These are phyloP conservation scores for Candida xyloterini DNA, from an alignment of 805 yeast species.

Conservation along the genomic window DNA sequence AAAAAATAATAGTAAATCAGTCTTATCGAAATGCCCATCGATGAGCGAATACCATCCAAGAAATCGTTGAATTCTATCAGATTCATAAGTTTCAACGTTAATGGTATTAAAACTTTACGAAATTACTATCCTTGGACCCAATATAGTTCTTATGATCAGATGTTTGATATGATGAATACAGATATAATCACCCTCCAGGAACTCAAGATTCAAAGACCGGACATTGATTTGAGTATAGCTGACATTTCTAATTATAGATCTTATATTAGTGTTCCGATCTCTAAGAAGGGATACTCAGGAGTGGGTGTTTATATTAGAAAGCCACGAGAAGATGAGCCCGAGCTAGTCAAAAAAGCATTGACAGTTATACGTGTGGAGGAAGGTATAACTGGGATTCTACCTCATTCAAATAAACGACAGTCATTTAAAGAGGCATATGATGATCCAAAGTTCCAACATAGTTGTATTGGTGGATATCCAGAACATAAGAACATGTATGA, in stretches of 20 bases:
- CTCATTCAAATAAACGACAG: constrained; percentile 16
- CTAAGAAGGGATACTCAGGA: constrained; percentile 85
- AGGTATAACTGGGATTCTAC: constrained; percentile 75
- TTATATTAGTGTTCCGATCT: constrained; percentile 64
- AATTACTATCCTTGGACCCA: constrained; percentile 84
- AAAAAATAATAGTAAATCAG: background rate
- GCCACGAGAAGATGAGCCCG: constrained; percentile 44
- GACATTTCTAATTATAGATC: constrained; percentile 56
- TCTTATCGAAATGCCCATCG: background rate
- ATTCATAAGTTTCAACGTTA: constrained; percentile 67
- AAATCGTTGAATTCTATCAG: constrained; percentile 19
- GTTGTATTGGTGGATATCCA: constrained; percentile 73
- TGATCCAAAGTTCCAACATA: constrained; percentile 9
- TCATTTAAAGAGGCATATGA: constrained; percentile 29
- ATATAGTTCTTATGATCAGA: constrained; percentile 36
- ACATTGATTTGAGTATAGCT: constrained; percentile 36
- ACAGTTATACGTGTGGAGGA: constrained; percentile 77
- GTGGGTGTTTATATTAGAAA: constrained; percentile 77
- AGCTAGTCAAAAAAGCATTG: constrained; percentile 36
- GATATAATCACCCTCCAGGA: constrained; percentile 90
- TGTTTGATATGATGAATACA: constrained; percentile 55
- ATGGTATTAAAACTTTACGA: constrained; percentile 76
- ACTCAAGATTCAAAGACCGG: constrained; percentile 60
- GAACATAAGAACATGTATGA: constrained; percentile 34
- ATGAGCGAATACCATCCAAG: constrained; percentile 12